Evolutionary conservation across 208 protist genomes (phyloP), one percentile per base, ranked within the genome.

Genomic region (Leishmania amazonensis): DNA sequence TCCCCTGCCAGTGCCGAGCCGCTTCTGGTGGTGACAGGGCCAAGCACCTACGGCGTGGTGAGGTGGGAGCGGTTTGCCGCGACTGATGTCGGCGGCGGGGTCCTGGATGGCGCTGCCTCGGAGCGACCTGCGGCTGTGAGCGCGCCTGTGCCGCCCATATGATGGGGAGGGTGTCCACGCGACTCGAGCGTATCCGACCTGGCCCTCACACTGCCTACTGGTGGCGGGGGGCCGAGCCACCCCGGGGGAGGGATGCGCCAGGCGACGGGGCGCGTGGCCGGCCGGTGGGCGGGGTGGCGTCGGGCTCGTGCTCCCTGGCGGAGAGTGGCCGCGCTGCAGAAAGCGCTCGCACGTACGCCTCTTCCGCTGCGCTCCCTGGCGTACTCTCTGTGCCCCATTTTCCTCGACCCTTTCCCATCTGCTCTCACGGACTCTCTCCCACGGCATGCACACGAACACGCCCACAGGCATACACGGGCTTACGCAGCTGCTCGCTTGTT

Each of bases 381-480:
- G n/a, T 15, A 31, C 17, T 40, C 72, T 40, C 72, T 58, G 28
- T 76, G 8, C 45, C 72, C 3, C 24, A 24, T 53, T 76, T 58
- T 9, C 17, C 38, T 76, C 28, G 3, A 38, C n/a, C 53, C 54
- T 58, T 42, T 80, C 49, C 49, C 65, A 11, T 62, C 58, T 49
- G 49, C 35, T 40, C n/a, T 62, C 38, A 74, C 24, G 42, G 17
- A 64, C 47, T 78, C 73, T 80, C 15, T 57, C 62, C 49, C 72
- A 19, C 35, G 24, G 15, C 74, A 65, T 31, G 38, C 74, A 78
- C 74, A 78, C 53, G 19, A 21, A 28, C 53, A 65, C 19, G 38
- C 31, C 64, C 74, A 49, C 49, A 71, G 65, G 65, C 38, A 71
- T 71, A 35, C 65, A 8, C 38, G 38, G 65, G 38, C n/a, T 45